Evolutionary conservation across 2,329 filamentous ascomycete genomes (phyloP).

Genomic region (Fusarium sp.): DNA sequence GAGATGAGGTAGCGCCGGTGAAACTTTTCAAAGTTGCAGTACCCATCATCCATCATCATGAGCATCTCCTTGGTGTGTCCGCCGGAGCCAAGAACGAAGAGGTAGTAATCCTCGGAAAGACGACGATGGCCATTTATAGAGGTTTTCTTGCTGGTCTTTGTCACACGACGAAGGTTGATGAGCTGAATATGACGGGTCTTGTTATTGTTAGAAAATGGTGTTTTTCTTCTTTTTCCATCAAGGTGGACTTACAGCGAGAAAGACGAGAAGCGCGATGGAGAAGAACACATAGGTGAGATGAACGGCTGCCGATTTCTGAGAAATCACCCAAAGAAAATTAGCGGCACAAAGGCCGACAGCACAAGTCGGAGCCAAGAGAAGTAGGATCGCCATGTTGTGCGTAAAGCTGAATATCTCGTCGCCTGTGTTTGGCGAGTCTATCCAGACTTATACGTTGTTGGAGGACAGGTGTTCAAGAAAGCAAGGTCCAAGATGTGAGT

Average conservation of each 20-base stretch:
- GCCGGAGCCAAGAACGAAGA: constrained; percentile 89
- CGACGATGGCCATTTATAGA: background rate
- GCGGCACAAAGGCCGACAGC: constrained; percentile 1
- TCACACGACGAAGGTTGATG: constrained; percentile 27
- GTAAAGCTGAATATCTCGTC: background rate
- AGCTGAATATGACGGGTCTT: constrained; percentile 48
- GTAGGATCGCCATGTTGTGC: constrained; percentile 4
- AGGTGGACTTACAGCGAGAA: constrained; percentile 43
- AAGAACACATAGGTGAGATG: constrained; percentile 31
- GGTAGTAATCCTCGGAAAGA: constrained; percentile 60
- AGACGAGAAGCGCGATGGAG: constrained; percentile 40
- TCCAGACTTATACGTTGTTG: constrained; percentile 17
- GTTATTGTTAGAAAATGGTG: background rate
- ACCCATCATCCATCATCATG: constrained; percentile 74
- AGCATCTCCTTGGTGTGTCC: constrained; percentile 97
- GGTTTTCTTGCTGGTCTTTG: constrained; percentile 27
- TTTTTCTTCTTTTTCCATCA: background rate
- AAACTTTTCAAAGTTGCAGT: constrained; percentile 59
- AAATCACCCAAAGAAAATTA: constrained; percentile 1
- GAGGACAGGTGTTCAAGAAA: constrained; percentile 34
- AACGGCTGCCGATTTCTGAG: constrained; percentile 12
- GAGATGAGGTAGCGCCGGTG: constrained; percentile 85
- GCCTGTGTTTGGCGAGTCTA: background rate
- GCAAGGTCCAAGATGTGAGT: background rate
- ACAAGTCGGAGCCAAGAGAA: constrained; percentile 3